Evolutionary conservation across 306 rosid species (phyloP).

Genomic region (Glycyrrhiza uralensis): DNA sequence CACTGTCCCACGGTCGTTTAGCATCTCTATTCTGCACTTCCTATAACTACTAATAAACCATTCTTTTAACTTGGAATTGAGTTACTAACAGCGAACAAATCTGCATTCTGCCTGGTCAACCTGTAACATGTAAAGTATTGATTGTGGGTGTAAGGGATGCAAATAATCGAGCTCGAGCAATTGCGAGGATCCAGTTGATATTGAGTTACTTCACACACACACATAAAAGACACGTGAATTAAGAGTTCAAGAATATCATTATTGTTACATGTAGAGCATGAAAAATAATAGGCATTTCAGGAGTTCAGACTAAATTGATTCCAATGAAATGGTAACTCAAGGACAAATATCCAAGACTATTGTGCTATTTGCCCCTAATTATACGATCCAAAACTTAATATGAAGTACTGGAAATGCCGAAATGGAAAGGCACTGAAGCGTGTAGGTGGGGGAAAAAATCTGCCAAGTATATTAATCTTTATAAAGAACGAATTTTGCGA

Average conservation of each 20-base stretch:
- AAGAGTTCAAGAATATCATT: neutral
- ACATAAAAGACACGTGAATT: neutral
- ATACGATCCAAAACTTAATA: conserved; percentile 21
- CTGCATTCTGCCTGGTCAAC: neutral
- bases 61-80: too few relatives aligned
- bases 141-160: neutral
- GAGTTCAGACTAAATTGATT: neutral
- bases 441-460: conserved; percentile 6
- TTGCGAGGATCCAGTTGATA: neutral
- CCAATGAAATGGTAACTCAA: conserved; percentile 2
- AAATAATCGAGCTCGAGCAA: neutral
- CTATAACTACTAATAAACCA: too few relatives aligned
- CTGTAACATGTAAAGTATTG: neutral
- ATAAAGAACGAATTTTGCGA: conserved; percentile 67
- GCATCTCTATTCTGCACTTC: neutral
- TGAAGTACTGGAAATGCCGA: neutral
- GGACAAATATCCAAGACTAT: neutral
- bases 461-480: conserved; percentile 35
- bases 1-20: neutral
- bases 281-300: neutral
- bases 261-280: conserved; percentile 8
- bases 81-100: too few relatives aligned
- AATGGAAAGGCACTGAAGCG: neutral
- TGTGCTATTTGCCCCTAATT: neutral
- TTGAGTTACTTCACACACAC: neutral